Percentiles rank a stretch among this genome's conserved stretches.
Conservation (phyloP, 2,329 filamentous ascomycete species). For the Furcasterigmium furcatum region DNA sequence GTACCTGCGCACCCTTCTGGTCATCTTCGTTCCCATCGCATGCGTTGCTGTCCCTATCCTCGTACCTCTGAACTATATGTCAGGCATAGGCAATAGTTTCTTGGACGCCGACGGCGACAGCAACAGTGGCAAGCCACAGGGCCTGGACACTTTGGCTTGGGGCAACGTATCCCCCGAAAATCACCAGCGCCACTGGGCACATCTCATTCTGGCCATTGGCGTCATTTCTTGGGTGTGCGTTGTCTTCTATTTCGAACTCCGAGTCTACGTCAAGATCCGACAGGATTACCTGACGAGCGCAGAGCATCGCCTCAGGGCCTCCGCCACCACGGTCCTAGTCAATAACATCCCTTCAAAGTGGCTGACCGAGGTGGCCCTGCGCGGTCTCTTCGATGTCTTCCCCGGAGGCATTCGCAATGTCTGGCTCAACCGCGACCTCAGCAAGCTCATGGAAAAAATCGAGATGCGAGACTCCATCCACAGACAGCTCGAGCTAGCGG, state of each 20-base stretch:
- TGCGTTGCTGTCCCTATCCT: conserved; percentile 78
- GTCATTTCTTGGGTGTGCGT: conserved; percentile 83
- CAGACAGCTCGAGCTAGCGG: conserved; percentile 69
- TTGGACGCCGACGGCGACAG: conserved; percentile 19
- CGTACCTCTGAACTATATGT: conserved; percentile 77
- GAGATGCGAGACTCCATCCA: conserved; percentile 71
- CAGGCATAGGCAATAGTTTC: conserved; percentile 60
- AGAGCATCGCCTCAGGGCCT: conserved; percentile 88
- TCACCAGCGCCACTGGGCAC: conserved; percentile 74
- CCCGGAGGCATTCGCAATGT: conserved; percentile 93
- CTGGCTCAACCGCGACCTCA: conserved; percentile 92
- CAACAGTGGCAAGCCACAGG: conserved; percentile 33
- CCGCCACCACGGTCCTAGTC: conserved; percentile 92
- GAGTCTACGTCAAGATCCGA: conserved; percentile 86
- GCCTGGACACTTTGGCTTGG: conserved; percentile 82
- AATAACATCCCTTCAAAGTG: conserved; percentile 88
- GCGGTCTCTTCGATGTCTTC: conserved; percentile 89
- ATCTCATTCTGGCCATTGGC: conserved; percentile 73
- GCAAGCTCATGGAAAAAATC: conserved; percentile 80
- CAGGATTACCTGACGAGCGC: conserved; percentile 94
- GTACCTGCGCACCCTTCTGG: conserved; percentile 72
- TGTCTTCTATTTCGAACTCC: conserved; percentile 82
- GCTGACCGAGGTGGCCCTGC: conserved; percentile 78
- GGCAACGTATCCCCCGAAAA: conserved; percentile 72
- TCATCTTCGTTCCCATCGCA: conserved; percentile 87